Evolutionary conservation across 2,329 filamentous ascomycete species (phyloP).

Genomic region (Beauveria brongniartii): DNA sequence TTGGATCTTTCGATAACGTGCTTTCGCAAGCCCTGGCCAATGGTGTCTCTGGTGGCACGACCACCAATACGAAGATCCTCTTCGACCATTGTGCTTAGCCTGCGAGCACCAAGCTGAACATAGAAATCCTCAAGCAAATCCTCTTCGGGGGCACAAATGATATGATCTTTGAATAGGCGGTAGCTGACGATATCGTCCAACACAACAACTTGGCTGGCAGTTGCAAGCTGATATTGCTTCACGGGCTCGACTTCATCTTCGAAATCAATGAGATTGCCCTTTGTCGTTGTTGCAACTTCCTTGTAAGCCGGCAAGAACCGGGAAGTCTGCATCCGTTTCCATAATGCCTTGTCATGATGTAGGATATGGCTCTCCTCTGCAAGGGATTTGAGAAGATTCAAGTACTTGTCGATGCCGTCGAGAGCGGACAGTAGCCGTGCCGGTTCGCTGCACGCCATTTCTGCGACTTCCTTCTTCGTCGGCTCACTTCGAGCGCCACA

Average conservation of each 20-base stretch:
- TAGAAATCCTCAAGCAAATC: constrained; percentile 83
- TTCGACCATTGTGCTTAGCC: constrained; percentile 68
- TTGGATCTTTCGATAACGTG: constrained; percentile 82
- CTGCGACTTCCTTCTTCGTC: constrained; percentile 75
- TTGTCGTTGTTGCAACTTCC: constrained; percentile 47
- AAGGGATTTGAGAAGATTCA: constrained; percentile 71
- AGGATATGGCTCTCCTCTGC: constrained; percentile 63
- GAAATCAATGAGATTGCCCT: constrained; percentile 40
- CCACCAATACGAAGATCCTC: constrained; percentile 68
- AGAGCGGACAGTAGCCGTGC: constrained; percentile 72
- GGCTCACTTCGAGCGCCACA: constrained; percentile 90
- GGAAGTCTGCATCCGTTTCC: constrained; percentile 64
- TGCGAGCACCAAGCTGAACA: constrained; percentile 65
- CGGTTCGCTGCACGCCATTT: constrained; percentile 76
- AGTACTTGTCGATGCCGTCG: constrained; percentile 76
- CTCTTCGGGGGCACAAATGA: constrained; percentile 85
- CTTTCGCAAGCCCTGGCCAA: constrained; percentile 63
- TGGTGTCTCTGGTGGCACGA: constrained; percentile 56
- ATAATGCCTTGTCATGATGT: constrained; percentile 71
- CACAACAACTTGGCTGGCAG: constrained; percentile 65
- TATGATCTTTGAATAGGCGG: constrained; percentile 73
- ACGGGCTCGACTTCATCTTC: constrained; percentile 58
- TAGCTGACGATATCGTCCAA: constrained; percentile 87
- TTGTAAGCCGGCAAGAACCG: constrained; percentile 78
- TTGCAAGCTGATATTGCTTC: constrained; percentile 70